Evolutionary conservation across 2,329 filamentous ascomycete species (phyloP).

Genomic region (Exophiala lecanii-corni): DNA sequence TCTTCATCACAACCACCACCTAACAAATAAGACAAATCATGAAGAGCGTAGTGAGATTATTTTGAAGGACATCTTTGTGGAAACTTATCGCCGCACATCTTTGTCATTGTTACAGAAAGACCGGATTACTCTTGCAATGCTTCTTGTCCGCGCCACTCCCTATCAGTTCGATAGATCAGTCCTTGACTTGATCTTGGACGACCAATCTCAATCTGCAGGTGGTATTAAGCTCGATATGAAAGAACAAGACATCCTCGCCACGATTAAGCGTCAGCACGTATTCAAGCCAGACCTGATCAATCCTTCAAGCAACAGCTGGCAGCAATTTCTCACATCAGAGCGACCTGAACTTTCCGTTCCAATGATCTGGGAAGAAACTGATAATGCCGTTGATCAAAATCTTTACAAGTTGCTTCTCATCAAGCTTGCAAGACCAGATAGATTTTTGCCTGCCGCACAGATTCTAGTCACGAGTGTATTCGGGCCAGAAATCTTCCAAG

Average conservation of each 20-base stretch:
- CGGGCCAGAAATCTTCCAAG: slow-evolving; percentile 74
- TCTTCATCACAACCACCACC: slow-evolving; percentile 70
- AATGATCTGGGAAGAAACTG: slow-evolving; percentile 62
- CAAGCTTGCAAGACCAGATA: slow-evolving; percentile 91
- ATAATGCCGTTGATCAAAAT: slow-evolving; percentile 65
- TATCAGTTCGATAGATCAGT: slow-evolving; percentile 90
- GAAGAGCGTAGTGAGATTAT: slow-evolving; percentile 81
- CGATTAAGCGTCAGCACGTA: slow-evolving; percentile 63
- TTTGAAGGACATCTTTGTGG: slow-evolving; percentile 84
- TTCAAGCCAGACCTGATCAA: slow-evolving; percentile 67
- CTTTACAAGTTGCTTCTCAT: slow-evolving; percentile 81
- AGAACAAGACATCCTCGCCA: slow-evolving; percentile 63
- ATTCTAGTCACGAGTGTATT: slow-evolving; percentile 86
- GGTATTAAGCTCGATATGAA: slow-evolving; percentile 70
- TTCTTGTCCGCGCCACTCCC: slow-evolving; percentile 91
- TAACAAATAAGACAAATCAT: slow-evolving; percentile 67
- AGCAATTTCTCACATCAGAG: slow-evolving; percentile 78
- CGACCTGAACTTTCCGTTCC: slow-evolving; percentile 81
- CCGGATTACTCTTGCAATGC: slow-evolving; percentile 86
- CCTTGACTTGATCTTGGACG: slow-evolving; percentile 81
- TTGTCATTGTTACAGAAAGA: slow-evolving; percentile 90
- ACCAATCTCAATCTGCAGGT: slow-evolving; percentile 59
- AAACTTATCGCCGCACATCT: slow-evolving; percentile 88
- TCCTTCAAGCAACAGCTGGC: slow-evolving; percentile 63
- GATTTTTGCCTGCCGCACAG: slow-evolving; percentile 89